Evolutionary conservation across 257 asterid species (phyloP), one percentile per base, ranked within the genome.

Genomic region (Parsonsia alboflavescens): DNA sequence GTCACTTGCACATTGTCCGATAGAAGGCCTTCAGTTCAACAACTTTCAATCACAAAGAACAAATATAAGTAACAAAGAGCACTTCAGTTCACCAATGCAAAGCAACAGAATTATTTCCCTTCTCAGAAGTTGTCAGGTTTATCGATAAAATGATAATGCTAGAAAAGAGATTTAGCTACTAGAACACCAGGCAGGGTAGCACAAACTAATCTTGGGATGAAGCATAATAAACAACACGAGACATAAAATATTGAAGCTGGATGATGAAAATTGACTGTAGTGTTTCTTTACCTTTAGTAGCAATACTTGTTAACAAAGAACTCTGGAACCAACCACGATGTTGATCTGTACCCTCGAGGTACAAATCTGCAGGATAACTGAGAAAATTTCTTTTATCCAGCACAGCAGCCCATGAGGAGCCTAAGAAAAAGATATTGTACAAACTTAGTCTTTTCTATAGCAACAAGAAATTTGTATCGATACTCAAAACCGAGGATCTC

Each of bases 271-370:
- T 66, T 24, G 46, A 53, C 61, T 57, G 36, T 36, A 36, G 46
- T 73, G 49, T 59, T 73, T 73, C 59, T 82, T 78, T 80, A 92
- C 99, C 99, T 82, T 90, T 90, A 11, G 97, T 86, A 49, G 99
- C 99, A 84, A 92, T 59, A 84, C 99, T 94, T 22, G 97, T 92
- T 81, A 94, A 78, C 77, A 94, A 80, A 68, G 97, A 94, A 86
- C 99, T 94, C 49, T 94, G 99, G 85, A 94, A 94, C 99, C 99
- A 94, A 78, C 99, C 99, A 75, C 99, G 99, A 86, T 94, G 99
- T 88, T 94, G 99, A 88, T 94, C 99, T 70, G 99, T 89, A 59
- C 99, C 99, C 87, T 94, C 99, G 10, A 94, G 92, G 81, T 94
- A 94, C 85, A 94, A 79, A 89, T 94, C 99, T 65, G 99, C 99